Base-by-base conservation (phyloP, 2,329 filamentous ascomycete species). In the Colletotrichum cereale region DNA sequence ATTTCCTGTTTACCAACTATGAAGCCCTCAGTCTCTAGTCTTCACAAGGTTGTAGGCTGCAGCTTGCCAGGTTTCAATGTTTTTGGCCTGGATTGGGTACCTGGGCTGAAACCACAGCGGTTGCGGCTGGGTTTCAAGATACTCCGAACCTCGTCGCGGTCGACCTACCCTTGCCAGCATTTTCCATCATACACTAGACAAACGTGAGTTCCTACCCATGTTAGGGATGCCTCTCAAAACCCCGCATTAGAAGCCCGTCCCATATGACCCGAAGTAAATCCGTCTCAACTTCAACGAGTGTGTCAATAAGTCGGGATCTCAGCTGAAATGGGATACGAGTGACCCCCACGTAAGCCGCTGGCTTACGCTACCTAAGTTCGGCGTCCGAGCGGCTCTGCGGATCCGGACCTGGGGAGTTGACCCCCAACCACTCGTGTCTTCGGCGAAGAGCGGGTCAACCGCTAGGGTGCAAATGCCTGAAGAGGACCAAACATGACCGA, bases 301-400 rank as follows among this genome's bases (percentile, higher is more conserved):
- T 47, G 34, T 47, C 24, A 36, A 16, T 18, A 11, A 50, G 26
- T 21, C 42, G 3, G 52, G 50, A 24, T 29, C 21, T 31, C 18
- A 18, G 44, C 36, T 31, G 24, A 26, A 55, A 10, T n/a, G 8
- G 38, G 58, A 29, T 42, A 31, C 34, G 11, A 40, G 50, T 58
- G 58, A 68, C 65, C 68, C 68, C 68, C 68, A 71, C 68, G 52
- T 21, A 68, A 53, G 31, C 10, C 2, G n/a, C 8, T n/a, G 12
- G 38, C 16, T 36, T 47, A 42, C 2, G n/a, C 8, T n/a, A 5
- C 31, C 16, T 36, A 40, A 42, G 57, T 42, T 44, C 64, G 64
- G 34, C 10, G 53, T 52, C 65, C 24, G 24, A 47, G 65, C 68
- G 53, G 68, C 68, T 71, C 65, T 71, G 65, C 53, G 58, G 57